A percentile compares a stretch with the other conserved stretches of the same genome.
These are phyloP conservation scores for Backusella tuberculispora DNA, from an alignment of 192 early-diverging fungal genomes.

Conservation along the genomic window DNA sequence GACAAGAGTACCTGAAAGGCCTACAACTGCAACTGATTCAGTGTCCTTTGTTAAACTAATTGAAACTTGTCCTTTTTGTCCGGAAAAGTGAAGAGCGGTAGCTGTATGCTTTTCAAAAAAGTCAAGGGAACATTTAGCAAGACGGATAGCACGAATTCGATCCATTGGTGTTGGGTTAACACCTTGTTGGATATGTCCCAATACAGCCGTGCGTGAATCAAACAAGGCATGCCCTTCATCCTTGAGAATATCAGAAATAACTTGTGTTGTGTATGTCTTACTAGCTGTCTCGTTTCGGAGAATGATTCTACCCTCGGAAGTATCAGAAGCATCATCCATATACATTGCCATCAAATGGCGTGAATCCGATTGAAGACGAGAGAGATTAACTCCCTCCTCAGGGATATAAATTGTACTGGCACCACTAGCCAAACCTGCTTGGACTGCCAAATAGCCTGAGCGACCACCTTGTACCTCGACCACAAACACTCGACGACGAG, in stretches of 20 bases:
- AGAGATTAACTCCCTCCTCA: conserved; percentile 84
- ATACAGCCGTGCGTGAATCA: conserved; percentile 86
- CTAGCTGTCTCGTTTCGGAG: conserved; percentile 78
- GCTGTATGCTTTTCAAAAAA: conserved; percentile 77
- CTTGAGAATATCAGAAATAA: conserved; percentile 83
- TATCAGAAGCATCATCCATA: conserved; percentile 68
- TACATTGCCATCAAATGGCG: conserved; percentile 78
- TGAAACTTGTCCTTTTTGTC: conserved; percentile 47
- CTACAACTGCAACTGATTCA: conserved; percentile 78
- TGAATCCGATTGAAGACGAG: conserved; percentile 83
- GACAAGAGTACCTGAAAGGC: conserved; percentile 79
- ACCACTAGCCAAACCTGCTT: conserved; percentile 81
- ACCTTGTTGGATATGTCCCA: conserved; percentile 97
- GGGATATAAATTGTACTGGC: conserved; percentile 93
- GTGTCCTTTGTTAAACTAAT: conserved; percentile 56
- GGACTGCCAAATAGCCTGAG: conserved; percentile 88
- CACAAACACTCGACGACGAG: conserved; percentile 91
- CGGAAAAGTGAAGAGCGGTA: conserved; percentile 43
- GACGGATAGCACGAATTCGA: conserved; percentile 86
- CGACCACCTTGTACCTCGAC: conserved; percentile 97
- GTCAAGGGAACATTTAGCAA: conserved; percentile 81
- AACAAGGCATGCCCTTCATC: conserved; percentile 88
- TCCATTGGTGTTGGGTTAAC: conserved; percentile 90
- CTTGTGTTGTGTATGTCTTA: conserved; percentile 89
- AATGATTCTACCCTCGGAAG: conserved; percentile 85